Conservation (phyloP, 495 filamentous ascomycete species). For the Lasiosphaeriaceae sp. region DNA sequence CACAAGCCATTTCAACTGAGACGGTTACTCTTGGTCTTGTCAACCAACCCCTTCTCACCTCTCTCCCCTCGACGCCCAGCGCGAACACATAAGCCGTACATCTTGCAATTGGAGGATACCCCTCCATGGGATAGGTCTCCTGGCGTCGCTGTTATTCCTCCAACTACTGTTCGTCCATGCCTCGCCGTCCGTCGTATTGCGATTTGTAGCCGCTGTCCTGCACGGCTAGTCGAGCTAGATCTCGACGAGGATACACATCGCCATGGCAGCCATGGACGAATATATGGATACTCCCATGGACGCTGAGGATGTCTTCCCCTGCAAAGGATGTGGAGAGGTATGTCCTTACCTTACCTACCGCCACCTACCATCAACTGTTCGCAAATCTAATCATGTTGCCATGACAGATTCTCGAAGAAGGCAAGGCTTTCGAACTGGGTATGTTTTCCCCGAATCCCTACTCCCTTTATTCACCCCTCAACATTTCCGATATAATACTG, state of each 20-base stretch:
- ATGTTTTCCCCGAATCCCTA: constrained; percentile 36
- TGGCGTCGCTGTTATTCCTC: not conserved
- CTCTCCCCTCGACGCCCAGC: not conserved
- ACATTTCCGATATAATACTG: not conserved
- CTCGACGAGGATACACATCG: not conserved
- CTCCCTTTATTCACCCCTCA: not conserved
- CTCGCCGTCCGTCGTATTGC: not conserved
- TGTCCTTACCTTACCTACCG: constrained; percentile 12
- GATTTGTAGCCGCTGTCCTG: constrained; percentile 1
- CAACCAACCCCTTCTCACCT: not conserved
- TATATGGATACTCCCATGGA: constrained; percentile 82
- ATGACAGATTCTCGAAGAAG: constrained; percentile 84
- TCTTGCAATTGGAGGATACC: constrained; percentile 1
- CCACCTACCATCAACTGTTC: not conserved
- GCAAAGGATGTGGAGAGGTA: constrained; percentile 98
- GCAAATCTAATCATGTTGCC: constrained; percentile 9
- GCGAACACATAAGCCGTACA: not conserved
- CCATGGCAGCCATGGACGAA: constrained; percentile 43
- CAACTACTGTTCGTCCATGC: not conserved
- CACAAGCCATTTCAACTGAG: not conserved
- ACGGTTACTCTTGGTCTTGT: not conserved
- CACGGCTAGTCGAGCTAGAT: not conserved
- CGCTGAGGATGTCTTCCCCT: constrained; percentile 85
- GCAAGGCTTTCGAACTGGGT: constrained; percentile 98
- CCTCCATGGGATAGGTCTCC: constrained; percentile 6